Evolutionary conservation across 2,329 filamentous ascomycete species (phyloP).

Genomic region (Sarocladium strictum): DNA sequence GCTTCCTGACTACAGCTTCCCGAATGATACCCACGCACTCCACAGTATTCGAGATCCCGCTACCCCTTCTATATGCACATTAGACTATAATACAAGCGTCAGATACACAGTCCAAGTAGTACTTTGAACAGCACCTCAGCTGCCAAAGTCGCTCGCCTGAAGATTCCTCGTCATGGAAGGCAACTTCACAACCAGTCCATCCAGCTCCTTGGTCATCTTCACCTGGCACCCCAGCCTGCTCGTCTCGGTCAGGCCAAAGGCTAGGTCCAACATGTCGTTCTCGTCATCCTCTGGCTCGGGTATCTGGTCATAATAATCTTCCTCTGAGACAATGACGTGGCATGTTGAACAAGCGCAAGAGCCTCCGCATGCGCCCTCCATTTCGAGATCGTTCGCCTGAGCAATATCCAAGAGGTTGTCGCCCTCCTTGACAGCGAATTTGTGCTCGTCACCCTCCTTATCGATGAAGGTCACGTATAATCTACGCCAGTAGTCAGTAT

Average conservation of each 20-base stretch:
- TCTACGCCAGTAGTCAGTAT: conserved; percentile 35
- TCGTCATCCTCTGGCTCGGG: conserved; percentile 73
- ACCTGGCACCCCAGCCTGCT: conserved; percentile 83
- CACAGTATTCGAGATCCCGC: neutral
- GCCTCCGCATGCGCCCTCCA: conserved; percentile 96
- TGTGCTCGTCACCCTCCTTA: conserved; percentile 73
- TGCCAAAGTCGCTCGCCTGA: conserved; percentile 82
- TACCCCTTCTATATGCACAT: conserved; percentile 8
- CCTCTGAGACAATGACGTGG: conserved; percentile 76
- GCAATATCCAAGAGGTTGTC: conserved; percentile 95
- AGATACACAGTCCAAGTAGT: neutral
- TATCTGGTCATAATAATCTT: conserved; percentile 71
- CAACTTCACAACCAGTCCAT: conserved; percentile 78
- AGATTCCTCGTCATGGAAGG: conserved; percentile 93
- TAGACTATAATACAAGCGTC: conserved; percentile 5
- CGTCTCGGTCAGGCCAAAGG: conserved; percentile 85
- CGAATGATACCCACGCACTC: conserved; percentile 8
- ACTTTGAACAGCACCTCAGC: neutral
- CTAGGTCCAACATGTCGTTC: conserved; percentile 87
- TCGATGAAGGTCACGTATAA: conserved; percentile 89
- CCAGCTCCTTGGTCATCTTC: conserved; percentile 81
- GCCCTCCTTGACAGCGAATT: conserved; percentile 74
- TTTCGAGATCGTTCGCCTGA: conserved; percentile 89
- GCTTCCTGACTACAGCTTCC: conserved; percentile 3
- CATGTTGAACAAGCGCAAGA: conserved; percentile 92